Evolutionary conservation across 164 flowering plant species (phyloP), one percentile per base, ranked within the genome.

Genomic region (Macadamia tetraphylla): DNA sequence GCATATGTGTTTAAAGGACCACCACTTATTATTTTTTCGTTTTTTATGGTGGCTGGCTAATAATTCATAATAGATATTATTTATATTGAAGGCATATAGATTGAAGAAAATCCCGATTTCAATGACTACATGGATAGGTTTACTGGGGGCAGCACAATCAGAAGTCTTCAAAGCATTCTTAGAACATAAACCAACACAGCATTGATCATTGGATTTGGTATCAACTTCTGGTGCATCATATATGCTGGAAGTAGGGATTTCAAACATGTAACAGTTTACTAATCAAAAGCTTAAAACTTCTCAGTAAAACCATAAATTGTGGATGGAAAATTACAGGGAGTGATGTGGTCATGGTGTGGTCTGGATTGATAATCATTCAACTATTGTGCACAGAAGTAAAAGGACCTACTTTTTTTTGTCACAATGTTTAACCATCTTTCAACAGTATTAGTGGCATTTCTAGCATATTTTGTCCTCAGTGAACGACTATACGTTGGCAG

Each of bases 381-480:
- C 81, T 88, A 29, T 92, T 91, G 90, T 84, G 91, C 81, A 88
- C 84, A 3, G 86, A 87, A 73, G 68, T 75, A 71, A 90, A 78
- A 71, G 96, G 92, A 9, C 96, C 96, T 6, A 92, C 88, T 62
- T 88, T 91, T 90, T 62, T 88, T 91, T 74, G 91, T 89, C 43
- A 87, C 97, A 63, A 87, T 92, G 87, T 90, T 88, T 68, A 92
- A 87, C 71, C 98, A 96, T 6, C 77, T 91, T 12, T 74, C 82
- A 11, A 84, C 94, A 48, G 30, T 92, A 14, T 35, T 87, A 29
- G 91, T 85, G 6, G 89, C 92, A 53, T 29, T 83, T 56, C 64
- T 87, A 11, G 81, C 96, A 42, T 92, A 88, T 74, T 87, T 87
- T 60, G 79, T 84, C 49, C 59, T 92, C 10, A 92, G 90, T 0